Evolutionary conservation across 352 stramenopile genomes (phyloP).

Genomic region (Phytophthora tubulina): DNA sequence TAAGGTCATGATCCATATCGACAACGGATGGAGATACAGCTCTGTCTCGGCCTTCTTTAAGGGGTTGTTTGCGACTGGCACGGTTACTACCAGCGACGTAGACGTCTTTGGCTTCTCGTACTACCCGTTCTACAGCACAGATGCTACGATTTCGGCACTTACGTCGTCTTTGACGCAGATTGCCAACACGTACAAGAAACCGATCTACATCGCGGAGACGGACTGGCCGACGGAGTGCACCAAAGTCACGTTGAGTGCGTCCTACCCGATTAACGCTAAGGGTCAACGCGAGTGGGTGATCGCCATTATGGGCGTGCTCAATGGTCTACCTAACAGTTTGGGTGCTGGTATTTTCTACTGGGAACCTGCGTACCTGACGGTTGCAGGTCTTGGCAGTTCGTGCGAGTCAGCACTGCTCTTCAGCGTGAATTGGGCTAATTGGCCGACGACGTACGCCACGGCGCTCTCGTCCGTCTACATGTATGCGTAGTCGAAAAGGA

Average conservation of each 20-base stretch:
- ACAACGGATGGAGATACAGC: constrained; percentile 47
- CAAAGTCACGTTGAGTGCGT: constrained; percentile 35
- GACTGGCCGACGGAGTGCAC: constrained; percentile 45
- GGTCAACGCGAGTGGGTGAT: constrained; percentile 40
- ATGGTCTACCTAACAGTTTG: constrained; percentile 32
- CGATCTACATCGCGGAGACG: constrained; percentile 44
- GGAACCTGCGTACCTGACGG: constrained; percentile 40
- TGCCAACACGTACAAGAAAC: constrained; percentile 42
- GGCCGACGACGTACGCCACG: constrained; percentile 33
- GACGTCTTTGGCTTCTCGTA: constrained; percentile 50
- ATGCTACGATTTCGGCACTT: constrained; percentile 41
- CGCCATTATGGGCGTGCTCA: constrained; percentile 37
- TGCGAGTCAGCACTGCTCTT: constrained; percentile 47
- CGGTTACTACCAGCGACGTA: constrained; percentile 39
- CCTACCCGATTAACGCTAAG: constrained; percentile 34
- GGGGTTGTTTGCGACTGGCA: constrained; percentile 41
- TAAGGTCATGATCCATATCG: constrained; percentile 50
- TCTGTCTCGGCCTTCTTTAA: constrained; percentile 42
- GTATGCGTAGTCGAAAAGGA: constrained; percentile 14
- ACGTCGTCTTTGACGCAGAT: constrained; percentile 39
- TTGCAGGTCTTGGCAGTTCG: constrained; percentile 35
- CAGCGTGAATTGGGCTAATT: constrained; percentile 39
- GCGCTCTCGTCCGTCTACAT: constrained; percentile 40
- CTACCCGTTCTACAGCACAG: constrained; percentile 49
- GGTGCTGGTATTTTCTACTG: constrained; percentile 49